phyloP scores from a whole-genome alignment of 2,329 filamentous ascomycete species.

The Emmonsiellopsis sp. region DNA sequence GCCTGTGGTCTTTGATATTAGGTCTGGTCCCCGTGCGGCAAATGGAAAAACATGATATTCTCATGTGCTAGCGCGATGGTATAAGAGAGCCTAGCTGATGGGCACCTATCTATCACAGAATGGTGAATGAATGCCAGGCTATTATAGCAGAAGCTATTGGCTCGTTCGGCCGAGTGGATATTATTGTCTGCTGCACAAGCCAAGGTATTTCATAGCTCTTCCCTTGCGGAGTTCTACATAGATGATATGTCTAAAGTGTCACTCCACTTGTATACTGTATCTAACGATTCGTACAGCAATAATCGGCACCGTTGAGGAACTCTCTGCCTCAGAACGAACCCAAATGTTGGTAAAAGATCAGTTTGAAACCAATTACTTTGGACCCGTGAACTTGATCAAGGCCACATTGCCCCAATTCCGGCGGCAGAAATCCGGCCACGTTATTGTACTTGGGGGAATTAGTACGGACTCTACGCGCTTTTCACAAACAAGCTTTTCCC shows the following conservation, averaged over 20 bases:
- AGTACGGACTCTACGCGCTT: slow-evolving; percentile 32
- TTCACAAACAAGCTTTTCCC: neutral
- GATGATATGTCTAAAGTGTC: neutral
- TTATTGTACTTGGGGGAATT: slow-evolving; percentile 81
- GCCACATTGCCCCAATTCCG: slow-evolving; percentile 72
- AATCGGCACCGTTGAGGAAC: slow-evolving; percentile 83
- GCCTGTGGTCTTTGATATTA: slow-evolving; percentile 49
- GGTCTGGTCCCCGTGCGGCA: slow-evolving; percentile 23
- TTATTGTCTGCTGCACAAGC: slow-evolving; percentile 79
- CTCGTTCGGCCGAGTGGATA: slow-evolving; percentile 78
- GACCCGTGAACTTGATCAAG: slow-evolving; percentile 92
- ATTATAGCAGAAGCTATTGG: slow-evolving; percentile 79
- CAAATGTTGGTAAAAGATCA: slow-evolving; percentile 77
- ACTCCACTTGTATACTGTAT: neutral
- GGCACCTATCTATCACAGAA: slow-evolving; percentile 25
- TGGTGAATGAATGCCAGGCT: slow-evolving; percentile 65
- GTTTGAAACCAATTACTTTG: slow-evolving; percentile 92
- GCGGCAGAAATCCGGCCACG: slow-evolving; percentile 72
- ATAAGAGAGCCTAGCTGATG: neutral
- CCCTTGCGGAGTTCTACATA: neutral
- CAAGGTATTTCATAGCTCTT: slow-evolving; percentile 50
- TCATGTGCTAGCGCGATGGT: neutral
- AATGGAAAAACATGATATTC: neutral
- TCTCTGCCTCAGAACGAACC: slow-evolving; percentile 62
- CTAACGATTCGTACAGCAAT: slow-evolving; percentile 48